These are phyloP conservation scores for Drechslerella stenobrocha DNA, from an alignment of 2,329 filamentous ascomycete genomes.

Conservation along the genomic window DNA sequence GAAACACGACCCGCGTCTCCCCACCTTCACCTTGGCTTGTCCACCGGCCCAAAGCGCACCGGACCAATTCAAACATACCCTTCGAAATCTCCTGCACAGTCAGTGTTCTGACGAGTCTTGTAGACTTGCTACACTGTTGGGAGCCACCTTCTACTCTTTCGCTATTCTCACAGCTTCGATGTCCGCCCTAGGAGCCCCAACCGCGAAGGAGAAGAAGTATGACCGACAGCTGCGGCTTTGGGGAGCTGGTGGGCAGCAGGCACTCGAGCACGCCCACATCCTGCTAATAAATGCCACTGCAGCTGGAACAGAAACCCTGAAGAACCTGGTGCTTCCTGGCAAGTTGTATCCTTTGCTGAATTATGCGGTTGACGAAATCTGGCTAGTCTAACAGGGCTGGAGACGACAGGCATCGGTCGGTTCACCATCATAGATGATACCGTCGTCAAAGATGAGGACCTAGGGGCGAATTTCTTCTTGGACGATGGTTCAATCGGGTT, in stretches of 20 bases:
- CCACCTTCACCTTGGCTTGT: no score
- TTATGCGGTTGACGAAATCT: constrained; percentile 1
- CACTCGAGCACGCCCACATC: constrained; percentile 88
- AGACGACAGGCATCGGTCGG: constrained; percentile 70
- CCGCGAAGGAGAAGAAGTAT: constrained; percentile 67
- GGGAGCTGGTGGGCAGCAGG: constrained; percentile 88
- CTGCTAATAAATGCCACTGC: constrained; percentile 87
- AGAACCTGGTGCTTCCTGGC: constrained; percentile 94
- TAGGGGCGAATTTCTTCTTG: constrained; percentile 97
- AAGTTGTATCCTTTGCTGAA: constrained; percentile 51
- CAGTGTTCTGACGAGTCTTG: background rate
- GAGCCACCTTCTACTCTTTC: no score
- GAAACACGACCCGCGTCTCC: constrained; percentile 45
- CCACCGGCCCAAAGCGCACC: constrained; percentile 30
- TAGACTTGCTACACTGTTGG: background rate
- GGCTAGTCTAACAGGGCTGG: background rate
- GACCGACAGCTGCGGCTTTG: constrained; percentile 93
- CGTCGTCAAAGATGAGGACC: constrained; percentile 74
- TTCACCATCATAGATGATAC: constrained; percentile 88
- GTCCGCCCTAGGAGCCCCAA: constrained; percentile 48
- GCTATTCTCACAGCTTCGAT: constrained; percentile 11
- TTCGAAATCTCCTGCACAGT: constrained; percentile 1
- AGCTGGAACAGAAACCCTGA: constrained; percentile 85
- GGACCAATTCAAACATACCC: constrained; percentile 17
- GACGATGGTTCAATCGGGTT: constrained; percentile 76